Percentiles rank a stretch among this genome's conserved stretches.
These are phyloP conservation scores for Beauveria caledonica DNA, from an alignment of 2,329 filamentous ascomycete species.

Conservation along the genomic window DNA sequence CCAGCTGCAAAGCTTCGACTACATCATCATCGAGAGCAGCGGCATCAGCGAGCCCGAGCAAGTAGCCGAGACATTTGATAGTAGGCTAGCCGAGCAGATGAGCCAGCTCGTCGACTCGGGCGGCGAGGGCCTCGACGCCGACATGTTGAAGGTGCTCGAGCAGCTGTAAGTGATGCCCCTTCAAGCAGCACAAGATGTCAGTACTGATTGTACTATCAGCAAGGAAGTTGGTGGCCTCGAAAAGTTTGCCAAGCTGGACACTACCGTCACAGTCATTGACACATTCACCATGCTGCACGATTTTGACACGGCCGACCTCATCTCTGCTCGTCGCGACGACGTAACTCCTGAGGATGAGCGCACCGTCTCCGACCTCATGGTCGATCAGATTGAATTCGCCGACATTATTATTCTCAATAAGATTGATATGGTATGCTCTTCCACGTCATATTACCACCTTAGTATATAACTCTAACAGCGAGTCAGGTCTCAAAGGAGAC, in stretches of 20 bases:
- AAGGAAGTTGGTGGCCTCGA: constrained; percentile 55
- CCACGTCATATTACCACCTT: not conserved
- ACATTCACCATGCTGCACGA: constrained; percentile 65
- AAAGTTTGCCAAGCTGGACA: constrained; percentile 58
- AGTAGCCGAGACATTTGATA: constrained; percentile 64
- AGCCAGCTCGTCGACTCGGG: constrained; percentile 24
- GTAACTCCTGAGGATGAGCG: constrained; percentile 60
- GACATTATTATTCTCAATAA: constrained; percentile 68
- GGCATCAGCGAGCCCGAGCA: constrained; percentile 67
- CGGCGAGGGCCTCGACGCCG: constrained; percentile 25
- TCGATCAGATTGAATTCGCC: constrained; percentile 71
- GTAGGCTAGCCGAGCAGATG: constrained; percentile 43
- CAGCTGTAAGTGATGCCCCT: constrained; percentile 22
- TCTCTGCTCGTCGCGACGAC: constrained; percentile 55
- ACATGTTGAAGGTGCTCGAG: constrained; percentile 27
- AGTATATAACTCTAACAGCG: not conserved
- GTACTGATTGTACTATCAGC: constrained; percentile 14
- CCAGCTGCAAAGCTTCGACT: constrained; percentile 56
- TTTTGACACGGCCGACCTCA: constrained; percentile 61
- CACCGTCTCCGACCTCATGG: constrained; percentile 67
- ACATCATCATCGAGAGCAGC: constrained; percentile 63
- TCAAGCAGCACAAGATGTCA: not conserved
- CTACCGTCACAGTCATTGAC: constrained; percentile 64
- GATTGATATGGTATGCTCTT: constrained; percentile 45
- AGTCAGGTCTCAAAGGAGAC: constrained; percentile 30